Conservation (phyloP, 2,329 filamentous ascomycete species). For the Coleophoma eucalyptorum region DNA sequence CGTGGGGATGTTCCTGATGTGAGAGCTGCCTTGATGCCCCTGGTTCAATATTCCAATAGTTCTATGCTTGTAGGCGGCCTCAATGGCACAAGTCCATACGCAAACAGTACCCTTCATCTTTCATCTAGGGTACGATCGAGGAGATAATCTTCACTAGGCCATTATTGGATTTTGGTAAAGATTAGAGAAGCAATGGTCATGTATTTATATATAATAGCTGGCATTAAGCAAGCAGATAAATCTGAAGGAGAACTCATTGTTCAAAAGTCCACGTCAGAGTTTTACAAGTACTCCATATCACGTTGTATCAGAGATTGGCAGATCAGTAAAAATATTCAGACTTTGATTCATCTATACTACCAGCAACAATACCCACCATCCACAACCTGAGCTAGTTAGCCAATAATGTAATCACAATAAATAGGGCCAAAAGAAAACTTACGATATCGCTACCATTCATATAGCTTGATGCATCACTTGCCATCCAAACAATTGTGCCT, state of each 20-base stretch:
- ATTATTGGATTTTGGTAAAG: no score
- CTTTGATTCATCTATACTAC: not conserved
- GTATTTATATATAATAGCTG: no score
- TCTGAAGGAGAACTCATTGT: no score
- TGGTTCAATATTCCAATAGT: conserved; percentile 4
- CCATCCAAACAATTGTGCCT: conserved; percentile 27
- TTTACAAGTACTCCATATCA: no score
- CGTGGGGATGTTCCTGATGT: conserved; percentile 2
- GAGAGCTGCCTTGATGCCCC: conserved; percentile 1
- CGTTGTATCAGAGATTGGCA: no score
- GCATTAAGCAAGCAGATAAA: no score
- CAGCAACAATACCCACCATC: conserved; percentile 19
- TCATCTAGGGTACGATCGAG: not conserved
- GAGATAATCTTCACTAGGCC: no score
- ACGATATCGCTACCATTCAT: conserved; percentile 20
- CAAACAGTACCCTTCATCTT: not conserved
- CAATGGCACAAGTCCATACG: not conserved
- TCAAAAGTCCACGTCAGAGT: no score
- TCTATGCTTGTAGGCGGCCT: not conserved
- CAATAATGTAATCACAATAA: not conserved
- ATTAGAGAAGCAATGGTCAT: no score
- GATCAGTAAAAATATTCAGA: no score
- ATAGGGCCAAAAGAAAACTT: conserved; percentile 2
- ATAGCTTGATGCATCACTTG: conserved; percentile 20
- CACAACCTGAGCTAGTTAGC: conserved; percentile 11